These are phyloP conservation scores for Trypanosoma cruzi DNA, from an alignment of 208 protist species.

Conservation along the genomic window DNA sequence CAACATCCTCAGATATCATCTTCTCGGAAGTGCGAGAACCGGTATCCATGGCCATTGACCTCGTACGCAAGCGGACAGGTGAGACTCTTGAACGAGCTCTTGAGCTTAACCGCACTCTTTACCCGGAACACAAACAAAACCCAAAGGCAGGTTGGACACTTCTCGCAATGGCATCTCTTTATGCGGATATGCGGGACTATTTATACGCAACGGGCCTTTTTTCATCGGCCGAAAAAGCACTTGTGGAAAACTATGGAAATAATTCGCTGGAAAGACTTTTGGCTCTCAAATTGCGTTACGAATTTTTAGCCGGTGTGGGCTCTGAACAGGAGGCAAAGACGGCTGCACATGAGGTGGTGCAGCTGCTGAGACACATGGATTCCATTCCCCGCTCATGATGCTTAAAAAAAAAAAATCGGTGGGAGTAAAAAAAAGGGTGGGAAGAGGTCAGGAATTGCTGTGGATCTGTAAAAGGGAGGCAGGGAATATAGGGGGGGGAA, in stretches of 20 bases:
- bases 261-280: conserved; percentile 59
- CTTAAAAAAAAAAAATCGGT: background rate
- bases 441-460: no score
- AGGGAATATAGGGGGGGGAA: no score
- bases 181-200: conserved; percentile 90
- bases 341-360: conserved; percentile 72
- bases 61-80: conserved; percentile 51
- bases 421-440: conserved; percentile 6
- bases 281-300: conserved; percentile 68
- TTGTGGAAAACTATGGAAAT: conserved; percentile 66
- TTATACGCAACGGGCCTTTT: conserved; percentile 87
- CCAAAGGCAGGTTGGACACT: conserved; percentile 61
- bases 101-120: conserved; percentile 69
- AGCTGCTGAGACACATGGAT: conserved; percentile 71
- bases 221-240: conserved; percentile 63
- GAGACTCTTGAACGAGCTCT: conserved; percentile 72
- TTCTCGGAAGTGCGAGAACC: conserved; percentile 47
- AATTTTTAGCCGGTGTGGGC: conserved; percentile 85
- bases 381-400: conserved; percentile 28
- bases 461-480: no score
- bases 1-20: conserved; percentile 64
- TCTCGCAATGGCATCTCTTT: conserved; percentile 76
- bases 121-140: conserved; percentile 65
- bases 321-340: conserved; percentile 86
- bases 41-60: conserved; percentile 43